These are phyloP conservation scores for Papiliotrema fonsecae DNA, from an alignment of 1,284 basidiomycete species.

Conservation along the genomic window DNA sequence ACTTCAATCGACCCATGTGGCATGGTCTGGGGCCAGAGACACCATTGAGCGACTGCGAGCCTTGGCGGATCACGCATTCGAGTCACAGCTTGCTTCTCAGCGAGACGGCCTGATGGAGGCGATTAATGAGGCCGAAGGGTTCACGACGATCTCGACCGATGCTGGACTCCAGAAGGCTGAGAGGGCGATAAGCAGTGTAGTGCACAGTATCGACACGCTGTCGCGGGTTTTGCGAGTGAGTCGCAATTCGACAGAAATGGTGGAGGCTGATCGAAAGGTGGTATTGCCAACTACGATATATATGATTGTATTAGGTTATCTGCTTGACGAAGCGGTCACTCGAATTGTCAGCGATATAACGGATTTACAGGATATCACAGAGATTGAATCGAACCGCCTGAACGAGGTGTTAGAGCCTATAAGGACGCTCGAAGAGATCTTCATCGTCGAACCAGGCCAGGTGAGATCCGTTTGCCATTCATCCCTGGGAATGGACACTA, in stretches of 20 bases:
- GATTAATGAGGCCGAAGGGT: slow-evolving; percentile 64
- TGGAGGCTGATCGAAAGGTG: slow-evolving; percentile 10
- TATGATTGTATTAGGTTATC: slow-evolving; percentile 63
- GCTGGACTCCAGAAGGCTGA: slow-evolving; percentile 74
- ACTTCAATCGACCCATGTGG: slow-evolving; percentile 50
- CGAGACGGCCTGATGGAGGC: slow-evolving; percentile 49
- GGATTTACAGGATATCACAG: slow-evolving; percentile 81
- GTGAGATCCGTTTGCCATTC: slow-evolving; percentile 6
- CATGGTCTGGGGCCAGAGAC: slow-evolving; percentile 52
- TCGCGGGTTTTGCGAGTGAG: slow-evolving; percentile 70
- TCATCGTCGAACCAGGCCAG: slow-evolving; percentile 41
- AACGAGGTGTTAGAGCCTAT: slow-evolving; percentile 76
- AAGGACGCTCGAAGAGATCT: slow-evolving; percentile 71
- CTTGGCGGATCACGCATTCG: slow-evolving; percentile 62
- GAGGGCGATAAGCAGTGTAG: slow-evolving; percentile 60
- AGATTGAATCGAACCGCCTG: slow-evolving; percentile 77
- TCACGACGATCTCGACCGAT: slow-evolving; percentile 68
- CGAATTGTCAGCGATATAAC: slow-evolving; percentile 71
- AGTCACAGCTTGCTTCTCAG: slow-evolving; percentile 63
- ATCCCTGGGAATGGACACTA: neutral
- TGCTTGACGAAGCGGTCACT: slow-evolving; percentile 68
- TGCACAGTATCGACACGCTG: slow-evolving; percentile 63
- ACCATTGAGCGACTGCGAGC: slow-evolving; percentile 53
- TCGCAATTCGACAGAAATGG: slow-evolving; percentile 9
- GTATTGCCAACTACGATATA: slow-evolving; percentile 61